phyloP scores from a whole-genome alignment of 805 yeast genomes.

The Saccharomycopsis malanga region DNA sequence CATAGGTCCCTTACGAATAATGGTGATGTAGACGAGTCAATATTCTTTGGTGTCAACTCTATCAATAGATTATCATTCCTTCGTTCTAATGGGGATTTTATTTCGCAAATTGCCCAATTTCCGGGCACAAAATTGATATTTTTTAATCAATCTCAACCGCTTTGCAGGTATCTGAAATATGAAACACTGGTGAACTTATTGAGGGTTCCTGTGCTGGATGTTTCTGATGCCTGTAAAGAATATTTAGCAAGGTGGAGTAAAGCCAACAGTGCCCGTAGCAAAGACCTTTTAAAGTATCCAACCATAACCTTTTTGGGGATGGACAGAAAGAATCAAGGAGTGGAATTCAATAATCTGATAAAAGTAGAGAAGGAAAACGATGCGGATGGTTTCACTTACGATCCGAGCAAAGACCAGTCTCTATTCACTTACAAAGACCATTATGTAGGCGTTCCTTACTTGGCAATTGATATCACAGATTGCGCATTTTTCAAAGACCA shows the following conservation, averaged over 20 bases:
- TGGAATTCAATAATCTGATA: neutral
- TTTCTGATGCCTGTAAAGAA: neutral
- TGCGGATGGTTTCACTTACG: neutral
- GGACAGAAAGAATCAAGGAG: constrained; percentile 3
- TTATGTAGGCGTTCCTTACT: constrained; percentile 51
- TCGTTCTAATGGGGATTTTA: constrained; percentile 42
- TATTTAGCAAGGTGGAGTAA: constrained; percentile 1
- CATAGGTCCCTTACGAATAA: neutral
- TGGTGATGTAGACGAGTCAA: neutral
- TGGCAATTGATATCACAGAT: constrained; percentile 50
- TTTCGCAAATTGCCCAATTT: constrained; percentile 36
- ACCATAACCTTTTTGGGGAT: constrained; percentile 14
- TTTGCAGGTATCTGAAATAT: constrained; percentile 1
- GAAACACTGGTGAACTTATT: neutral
- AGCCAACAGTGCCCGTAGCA: neutral
- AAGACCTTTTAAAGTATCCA: neutral
- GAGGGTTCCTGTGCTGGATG: neutral
- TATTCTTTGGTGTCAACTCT: constrained; percentile 27
- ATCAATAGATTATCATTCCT: constrained; percentile 51
- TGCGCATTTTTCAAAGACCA: constrained; percentile 20
- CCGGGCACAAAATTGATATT: constrained; percentile 37
- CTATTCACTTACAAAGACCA: constrained; percentile 31
- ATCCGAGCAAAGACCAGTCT: constrained; percentile 25
- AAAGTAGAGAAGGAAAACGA: neutral
- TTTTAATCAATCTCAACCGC: constrained; percentile 20